Base-by-base conservation (phyloP, 2,329 filamentous ascomycete genomes). In the Cladosporium sp. region DNA sequence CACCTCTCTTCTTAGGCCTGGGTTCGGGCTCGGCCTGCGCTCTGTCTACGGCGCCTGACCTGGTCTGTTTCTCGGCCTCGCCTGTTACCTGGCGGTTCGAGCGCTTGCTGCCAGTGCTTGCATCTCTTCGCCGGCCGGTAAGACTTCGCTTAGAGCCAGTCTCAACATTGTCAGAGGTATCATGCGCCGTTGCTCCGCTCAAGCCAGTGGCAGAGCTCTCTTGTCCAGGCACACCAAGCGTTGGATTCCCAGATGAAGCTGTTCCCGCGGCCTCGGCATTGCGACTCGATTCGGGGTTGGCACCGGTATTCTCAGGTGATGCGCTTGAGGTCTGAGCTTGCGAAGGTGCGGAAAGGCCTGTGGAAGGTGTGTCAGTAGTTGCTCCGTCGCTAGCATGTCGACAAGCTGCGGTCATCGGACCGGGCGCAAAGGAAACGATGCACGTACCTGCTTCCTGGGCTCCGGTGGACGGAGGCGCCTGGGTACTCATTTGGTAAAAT, bases 61-160 rank as follows among this genome's bases (percentile, higher is more conserved):
- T 62, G 20, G 66, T 57, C 6, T 60, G 57, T 59, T 75, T 73
- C 22, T 65, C 59, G 30, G 63, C 58, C 16, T 65, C 59, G 33
- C 64, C 59, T 12, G 55, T 49, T 33, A 62, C 60, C 43, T 62
- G 62, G 55, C 66, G 64, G 40, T 69, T 67, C 29, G 69, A 72
- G 53, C 67, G 70, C 60, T 71, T 73, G 63, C 72, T 75, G 20
- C 70, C 67, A 15, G 67, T 69, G 62, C 73, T 76, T 8, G 64
- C 67, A 32, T 72, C 70, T 55, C 72, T 67, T 55, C 69, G 67
- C 55, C 70, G 70, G 51, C 68, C 70, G 50, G 68, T 67, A 43
- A 74, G 65, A 58, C 73, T 76, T 49, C 72, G 69, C 60, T 74
- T 67, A 11, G 45, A 74, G 48, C 67, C 68, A 38, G 66, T 62